A percentile compares a stretch with the other conserved stretches of the same genome.
Conservation (phyloP, 148 eudicot species). For the Heliamphora exappendiculata region DNA sequence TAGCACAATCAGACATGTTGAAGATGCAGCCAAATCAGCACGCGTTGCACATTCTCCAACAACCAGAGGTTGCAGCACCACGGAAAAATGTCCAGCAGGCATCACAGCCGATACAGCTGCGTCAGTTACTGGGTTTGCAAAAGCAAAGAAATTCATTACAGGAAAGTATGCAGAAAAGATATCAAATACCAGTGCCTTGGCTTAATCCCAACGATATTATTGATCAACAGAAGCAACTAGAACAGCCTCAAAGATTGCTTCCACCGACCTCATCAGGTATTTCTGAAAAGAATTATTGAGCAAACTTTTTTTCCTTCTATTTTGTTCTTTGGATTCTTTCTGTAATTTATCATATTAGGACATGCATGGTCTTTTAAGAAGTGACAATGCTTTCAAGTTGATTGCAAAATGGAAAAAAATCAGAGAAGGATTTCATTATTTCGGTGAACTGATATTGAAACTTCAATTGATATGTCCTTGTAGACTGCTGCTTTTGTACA, state of each 20-base stretch:
- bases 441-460: background rate
- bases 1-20: background rate
- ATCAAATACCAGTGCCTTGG: background rate
- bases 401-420: background rate
- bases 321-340: background rate
- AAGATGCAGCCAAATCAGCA: background rate
- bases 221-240: slow-evolving; percentile 1
- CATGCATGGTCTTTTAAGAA: background rate
- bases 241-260: background rate
- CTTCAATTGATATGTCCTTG: background rate
- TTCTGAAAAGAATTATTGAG: background rate
- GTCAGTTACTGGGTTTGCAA: slow-evolving; percentile 5
- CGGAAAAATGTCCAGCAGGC: background rate
- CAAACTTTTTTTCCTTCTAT: background rate
- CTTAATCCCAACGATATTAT: background rate
- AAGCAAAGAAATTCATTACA: background rate
- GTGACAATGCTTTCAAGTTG: background rate
- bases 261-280: slow-evolving; percentile 6
- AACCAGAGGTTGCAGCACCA: background rate
- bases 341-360: background rate
- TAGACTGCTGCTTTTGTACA: too few relatives aligned
- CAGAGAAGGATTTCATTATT: background rate
- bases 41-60: background rate
- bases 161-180: background rate
- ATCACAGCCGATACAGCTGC: slow-evolving; percentile 5